Conservation (phyloP, 2,329 filamentous ascomycete genomes). For the Blumeria hordei region DNA sequence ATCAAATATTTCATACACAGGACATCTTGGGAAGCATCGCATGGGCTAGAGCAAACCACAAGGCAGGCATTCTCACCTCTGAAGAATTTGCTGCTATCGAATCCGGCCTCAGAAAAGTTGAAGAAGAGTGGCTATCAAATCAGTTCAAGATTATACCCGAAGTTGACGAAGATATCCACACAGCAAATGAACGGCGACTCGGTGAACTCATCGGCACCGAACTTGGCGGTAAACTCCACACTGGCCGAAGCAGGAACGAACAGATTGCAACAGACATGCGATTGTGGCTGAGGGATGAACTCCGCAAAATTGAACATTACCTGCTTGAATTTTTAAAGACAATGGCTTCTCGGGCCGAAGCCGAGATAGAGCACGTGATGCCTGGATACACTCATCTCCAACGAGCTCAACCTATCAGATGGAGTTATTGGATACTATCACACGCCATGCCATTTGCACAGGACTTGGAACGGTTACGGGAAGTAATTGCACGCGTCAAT, state of each 20-base stretch:
- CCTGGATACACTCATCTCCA: conserved; percentile 72
- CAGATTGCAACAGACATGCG: conserved; percentile 81
- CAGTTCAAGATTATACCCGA: conserved; percentile 27
- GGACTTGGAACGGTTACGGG: conserved; percentile 54
- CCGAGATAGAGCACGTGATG: conserved; percentile 57
- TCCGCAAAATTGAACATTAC: conserved; percentile 43
- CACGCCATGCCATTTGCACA: conserved; percentile 46
- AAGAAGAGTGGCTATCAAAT: conserved; percentile 27
- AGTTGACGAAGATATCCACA: conserved; percentile 40
- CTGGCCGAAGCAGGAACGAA: conserved; percentile 68
- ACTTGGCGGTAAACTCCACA: conserved; percentile 72
- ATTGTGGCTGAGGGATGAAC: conserved; percentile 58
- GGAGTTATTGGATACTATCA: conserved; percentile 60
- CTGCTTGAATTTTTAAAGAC: conserved; percentile 48
- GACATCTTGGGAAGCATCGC: conserved; percentile 64
- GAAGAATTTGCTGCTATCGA: conserved; percentile 56
- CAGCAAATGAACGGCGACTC: conserved; percentile 45
- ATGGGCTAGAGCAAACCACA: conserved; percentile 57
- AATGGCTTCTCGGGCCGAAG: conserved; percentile 42
- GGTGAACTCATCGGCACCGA: conserved; percentile 74
- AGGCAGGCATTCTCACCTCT: conserved; percentile 45
- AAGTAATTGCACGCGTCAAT: conserved; percentile 54
- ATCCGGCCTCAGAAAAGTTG: conserved; percentile 34
- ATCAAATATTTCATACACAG: conserved; percentile 53
- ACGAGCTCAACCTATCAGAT: conserved; percentile 56